A percentile compares a stretch with the other conserved stretches of the same genome.
Conservation (phyloP, 768 basidiomycete genomes). For the Suillus subaureus region DNA sequence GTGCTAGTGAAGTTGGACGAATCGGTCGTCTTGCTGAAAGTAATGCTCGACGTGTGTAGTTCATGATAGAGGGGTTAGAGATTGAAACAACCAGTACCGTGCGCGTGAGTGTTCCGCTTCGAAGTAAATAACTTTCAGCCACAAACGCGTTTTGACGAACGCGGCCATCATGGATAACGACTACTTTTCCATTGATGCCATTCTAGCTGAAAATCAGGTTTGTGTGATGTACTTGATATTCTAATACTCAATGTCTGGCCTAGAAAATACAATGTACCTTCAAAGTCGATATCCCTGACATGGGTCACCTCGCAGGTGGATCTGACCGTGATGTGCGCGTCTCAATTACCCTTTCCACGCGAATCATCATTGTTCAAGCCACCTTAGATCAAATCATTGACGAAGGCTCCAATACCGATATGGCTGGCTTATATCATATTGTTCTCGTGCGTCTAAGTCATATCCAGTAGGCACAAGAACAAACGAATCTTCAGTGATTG, state of each 20-base stretch:
- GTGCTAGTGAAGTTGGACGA: conserved; percentile 15
- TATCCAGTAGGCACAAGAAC: conserved; percentile 5
- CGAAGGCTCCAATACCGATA: conserved; percentile 82
- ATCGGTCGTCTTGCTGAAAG: conserved; percentile 18
- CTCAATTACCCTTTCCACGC: conserved; percentile 4
- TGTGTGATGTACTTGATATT: conserved; percentile 11
- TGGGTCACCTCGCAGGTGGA: conserved; percentile 90
- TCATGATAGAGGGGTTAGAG: conserved; percentile 20
- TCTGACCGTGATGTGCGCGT: conserved; percentile 75
- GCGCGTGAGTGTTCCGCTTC: neutral
- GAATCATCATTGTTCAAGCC: conserved; percentile 13
- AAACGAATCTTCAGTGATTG: conserved; percentile 59
- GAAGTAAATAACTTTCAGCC: conserved; percentile 14
- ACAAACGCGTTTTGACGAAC: conserved; percentile 21
- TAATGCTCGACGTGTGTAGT: conserved; percentile 20
- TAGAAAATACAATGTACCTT: conserved; percentile 96
- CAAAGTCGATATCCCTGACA: conserved; percentile 78
- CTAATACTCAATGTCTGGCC: neutral
- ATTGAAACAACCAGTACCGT: neutral
- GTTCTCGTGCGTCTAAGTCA: conserved; percentile 56
- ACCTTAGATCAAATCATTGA: conserved; percentile 69
- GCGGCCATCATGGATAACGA: conserved; percentile 72
- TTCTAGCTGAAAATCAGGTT: conserved; percentile 91
- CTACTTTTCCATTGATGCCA: conserved; percentile 90
- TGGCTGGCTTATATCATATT: conserved; percentile 91